phyloP scores from a whole-genome alignment of 768 basidiomycete genomes.

The Lentinula guzmanii region DNA sequence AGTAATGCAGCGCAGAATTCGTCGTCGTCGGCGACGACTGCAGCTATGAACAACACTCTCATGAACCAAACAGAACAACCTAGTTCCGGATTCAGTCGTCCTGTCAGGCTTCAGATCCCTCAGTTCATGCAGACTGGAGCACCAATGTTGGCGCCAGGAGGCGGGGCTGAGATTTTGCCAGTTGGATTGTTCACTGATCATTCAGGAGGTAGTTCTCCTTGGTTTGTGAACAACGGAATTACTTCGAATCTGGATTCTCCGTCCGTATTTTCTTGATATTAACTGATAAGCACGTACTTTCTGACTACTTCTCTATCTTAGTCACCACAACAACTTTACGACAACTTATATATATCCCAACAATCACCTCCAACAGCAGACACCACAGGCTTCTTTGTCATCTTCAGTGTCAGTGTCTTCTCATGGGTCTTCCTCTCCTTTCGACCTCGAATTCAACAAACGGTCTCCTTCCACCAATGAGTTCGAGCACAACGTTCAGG shows the following conservation, averaged over 20 bases:
- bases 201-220: constrained; percentile 29
- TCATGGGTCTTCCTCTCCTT: constrained; percentile 14
- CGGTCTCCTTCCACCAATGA: constrained; percentile 1
- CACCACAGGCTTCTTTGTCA: neutral
- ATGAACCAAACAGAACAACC: neutral
- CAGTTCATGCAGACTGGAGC: constrained; percentile 53
- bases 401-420: neutral
- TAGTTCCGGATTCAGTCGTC: neutral
- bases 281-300: neutral
- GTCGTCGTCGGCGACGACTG: neutral
- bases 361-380: neutral
- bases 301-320: neutral
- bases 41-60: neutral
- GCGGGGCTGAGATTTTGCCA: constrained; percentile 50
- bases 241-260: constrained; percentile 9
- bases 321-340: constrained; percentile 2
- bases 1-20: neutral
- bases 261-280: constrained; percentile 4
- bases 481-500: constrained; percentile 1
- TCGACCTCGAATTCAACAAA: constrained; percentile 16
- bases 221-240: constrained; percentile 48
- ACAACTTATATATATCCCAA: neutral
- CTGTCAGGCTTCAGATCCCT: constrained; percentile 49
- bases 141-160: constrained; percentile 62
- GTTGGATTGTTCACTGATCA: constrained; percentile 11